phyloP scores from a whole-genome alignment of 495 filamentous ascomycete species.

The Oleoguttula mirabilis region DNA sequence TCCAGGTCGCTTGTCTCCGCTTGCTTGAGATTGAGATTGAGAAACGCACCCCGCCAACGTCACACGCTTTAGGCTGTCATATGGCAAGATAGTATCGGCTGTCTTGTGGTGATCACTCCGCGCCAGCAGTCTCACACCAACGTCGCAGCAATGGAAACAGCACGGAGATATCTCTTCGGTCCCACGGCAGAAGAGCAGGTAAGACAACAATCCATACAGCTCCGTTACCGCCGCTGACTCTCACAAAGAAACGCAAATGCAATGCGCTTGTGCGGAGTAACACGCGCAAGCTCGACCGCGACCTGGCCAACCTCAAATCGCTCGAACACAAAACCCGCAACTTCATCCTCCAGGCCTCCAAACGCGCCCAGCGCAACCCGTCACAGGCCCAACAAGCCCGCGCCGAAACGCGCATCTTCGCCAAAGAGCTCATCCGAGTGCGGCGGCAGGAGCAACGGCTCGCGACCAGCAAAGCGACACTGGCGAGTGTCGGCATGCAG shows the following conservation, averaged over 20 bases:
- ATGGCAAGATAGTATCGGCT: too few relatives aligned
- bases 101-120: too few relatives aligned
- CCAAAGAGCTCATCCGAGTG: constrained; percentile 71
- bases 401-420: constrained; percentile 71
- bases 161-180: constrained; percentile 79
- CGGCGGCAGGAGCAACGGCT: constrained; percentile 64
- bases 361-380: constrained; percentile 66
- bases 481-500: constrained; percentile 93
- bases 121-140: too few relatives aligned
- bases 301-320: constrained; percentile 61
- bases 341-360: constrained; percentile 65
- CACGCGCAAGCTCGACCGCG: constrained; percentile 88
- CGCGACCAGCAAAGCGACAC: constrained; percentile 75
- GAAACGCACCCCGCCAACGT: too few relatives aligned
- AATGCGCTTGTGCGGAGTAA: constrained; percentile 83
- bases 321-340: constrained; percentile 78
- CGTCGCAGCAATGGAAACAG: constrained; percentile 67
- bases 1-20: too few relatives aligned
- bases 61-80: too few relatives aligned
- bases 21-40: too few relatives aligned
- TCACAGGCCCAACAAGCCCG: constrained; percentile 61
- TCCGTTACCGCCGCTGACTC: constrained; percentile 1
- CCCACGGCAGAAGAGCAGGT: constrained; percentile 90
- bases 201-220: background rate
- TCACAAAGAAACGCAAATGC: constrained; percentile 95